Evolutionary conservation across 768 basidiomycete genomes (phyloP).

Genomic region (Lactifluus piperatus): DNA sequence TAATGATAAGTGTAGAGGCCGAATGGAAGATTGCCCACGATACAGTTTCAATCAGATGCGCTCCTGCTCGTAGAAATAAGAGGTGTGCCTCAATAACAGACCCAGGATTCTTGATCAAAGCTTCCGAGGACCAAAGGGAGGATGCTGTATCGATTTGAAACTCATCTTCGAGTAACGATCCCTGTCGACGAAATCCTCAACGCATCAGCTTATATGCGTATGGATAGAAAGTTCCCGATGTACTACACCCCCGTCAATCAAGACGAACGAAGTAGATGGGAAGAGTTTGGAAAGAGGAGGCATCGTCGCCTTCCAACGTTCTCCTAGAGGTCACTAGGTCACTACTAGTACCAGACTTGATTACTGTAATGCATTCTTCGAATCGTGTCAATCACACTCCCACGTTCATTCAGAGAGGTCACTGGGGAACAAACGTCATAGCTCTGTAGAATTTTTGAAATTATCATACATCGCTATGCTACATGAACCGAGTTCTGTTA

Average conservation of each 20-base stretch:
- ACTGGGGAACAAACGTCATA: no score
- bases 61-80: constrained; percentile 56
- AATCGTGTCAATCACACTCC: no score
- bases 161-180: constrained; percentile 49
- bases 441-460: no score
- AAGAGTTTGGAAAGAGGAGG: constrained; percentile 3
- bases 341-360: no score
- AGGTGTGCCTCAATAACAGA: constrained; percentile 51
- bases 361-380: no score
- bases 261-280: neutral
- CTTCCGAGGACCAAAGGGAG: constrained; percentile 65
- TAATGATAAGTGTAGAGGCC: neutral
- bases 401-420: no score
- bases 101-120: constrained; percentile 44
- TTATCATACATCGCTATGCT: no score
- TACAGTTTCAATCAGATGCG: constrained; percentile 55
- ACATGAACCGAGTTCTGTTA: no score
- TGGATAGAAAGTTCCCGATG: neutral
- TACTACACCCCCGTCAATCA: constrained; percentile 19
- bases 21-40: constrained; percentile 40
- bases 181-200: constrained; percentile 32
- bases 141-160: constrained; percentile 41
- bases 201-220: neutral
- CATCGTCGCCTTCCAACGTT: neutral
- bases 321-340: neutral